These are phyloP conservation scores for Neonectria sp. DNA, from an alignment of 2,329 filamentous ascomycete species.

Conservation along the genomic window DNA sequence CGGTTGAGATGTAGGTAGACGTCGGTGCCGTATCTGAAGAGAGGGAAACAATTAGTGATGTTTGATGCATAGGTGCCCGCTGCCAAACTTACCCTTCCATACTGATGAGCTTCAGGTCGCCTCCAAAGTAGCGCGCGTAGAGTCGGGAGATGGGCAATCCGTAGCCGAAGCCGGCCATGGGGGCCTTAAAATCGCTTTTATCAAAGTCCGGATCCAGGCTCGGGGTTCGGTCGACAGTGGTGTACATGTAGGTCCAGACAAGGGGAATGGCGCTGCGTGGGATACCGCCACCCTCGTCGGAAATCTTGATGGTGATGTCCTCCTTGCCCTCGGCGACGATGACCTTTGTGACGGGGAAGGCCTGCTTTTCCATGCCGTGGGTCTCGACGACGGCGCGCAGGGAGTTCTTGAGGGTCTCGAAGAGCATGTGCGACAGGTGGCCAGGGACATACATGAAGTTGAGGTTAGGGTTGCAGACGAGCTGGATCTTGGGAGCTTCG, in stretches of 20 bases:
- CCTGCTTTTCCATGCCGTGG: constrained; percentile 94
- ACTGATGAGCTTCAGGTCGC: constrained; percentile 96
- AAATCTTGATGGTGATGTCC: constrained; percentile 99
- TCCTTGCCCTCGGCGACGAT: constrained; percentile 98
- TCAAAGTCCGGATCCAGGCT: constrained; percentile 98
- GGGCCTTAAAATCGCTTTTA: constrained; percentile 98
- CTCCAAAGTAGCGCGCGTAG: constrained; percentile 97
- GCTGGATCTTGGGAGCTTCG: constrained; percentile 95
- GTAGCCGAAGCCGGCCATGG: constrained; percentile 99
- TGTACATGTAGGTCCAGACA: constrained; percentile 99
- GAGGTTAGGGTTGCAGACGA: constrained; percentile 93
- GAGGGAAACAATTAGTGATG: constrained; percentile 28
- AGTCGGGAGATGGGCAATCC: constrained; percentile 93
- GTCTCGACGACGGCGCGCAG: constrained; percentile 96
- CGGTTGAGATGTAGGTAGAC: constrained; percentile 98
- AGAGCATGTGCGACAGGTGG: constrained; percentile 99
- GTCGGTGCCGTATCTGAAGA: constrained; percentile 90
- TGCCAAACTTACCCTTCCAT: constrained; percentile 90
- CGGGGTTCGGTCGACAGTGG: constrained; percentile 95
- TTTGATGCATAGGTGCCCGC: constrained; percentile 18
- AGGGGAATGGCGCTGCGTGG: constrained; percentile 93
- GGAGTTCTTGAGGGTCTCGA: constrained; percentile 99
- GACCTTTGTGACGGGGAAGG: constrained; percentile 96
- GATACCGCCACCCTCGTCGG: constrained; percentile 96
- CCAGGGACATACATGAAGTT: constrained; percentile 99